Evolutionary conservation across 306 rosid species (phyloP).

Genomic region (Albizia julibrissin): DNA sequence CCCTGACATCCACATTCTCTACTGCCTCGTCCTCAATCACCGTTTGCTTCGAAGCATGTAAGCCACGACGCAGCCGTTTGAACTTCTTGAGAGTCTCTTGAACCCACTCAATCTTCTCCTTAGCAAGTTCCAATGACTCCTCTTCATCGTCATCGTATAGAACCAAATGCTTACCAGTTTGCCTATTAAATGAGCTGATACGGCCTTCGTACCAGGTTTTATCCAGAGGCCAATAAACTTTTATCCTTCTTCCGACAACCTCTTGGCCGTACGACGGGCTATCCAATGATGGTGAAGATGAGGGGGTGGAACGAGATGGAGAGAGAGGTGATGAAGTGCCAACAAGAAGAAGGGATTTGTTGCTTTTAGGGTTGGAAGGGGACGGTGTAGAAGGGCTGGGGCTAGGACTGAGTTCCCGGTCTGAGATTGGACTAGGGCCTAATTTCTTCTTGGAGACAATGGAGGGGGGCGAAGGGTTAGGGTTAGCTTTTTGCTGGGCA

Average conservation of each 20-base stretch:
- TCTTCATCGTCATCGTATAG: constrained; percentile 77
- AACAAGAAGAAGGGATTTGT: constrained; percentile 56
- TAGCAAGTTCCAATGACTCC: constrained; percentile 55
- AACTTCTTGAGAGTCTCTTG: constrained; percentile 43
- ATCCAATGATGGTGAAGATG: constrained; percentile 18
- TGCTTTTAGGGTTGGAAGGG: constrained; percentile 57
- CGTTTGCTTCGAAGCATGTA: constrained; percentile 21
- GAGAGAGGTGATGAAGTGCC: constrained; percentile 44
- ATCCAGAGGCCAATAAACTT: constrained; percentile 83
- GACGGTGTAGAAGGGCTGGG: constrained; percentile 56
- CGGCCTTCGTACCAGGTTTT: constrained; percentile 78
- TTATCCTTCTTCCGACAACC: constrained; percentile 68
- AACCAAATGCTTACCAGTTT: constrained; percentile 56
- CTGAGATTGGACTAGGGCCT: constrained; percentile 28
- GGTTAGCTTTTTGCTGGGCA: constrained; percentile 28
- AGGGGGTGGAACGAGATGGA: constrained; percentile 10
- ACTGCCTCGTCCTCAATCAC: constrained; percentile 37
- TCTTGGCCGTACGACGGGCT: constrained; percentile 36
- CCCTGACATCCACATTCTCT: constrained; percentile 25
- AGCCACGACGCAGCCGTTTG: constrained; percentile 48
- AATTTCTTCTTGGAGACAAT: constrained; percentile 29
- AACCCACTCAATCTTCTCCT: constrained; percentile 75
- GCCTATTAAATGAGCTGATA: constrained; percentile 54
- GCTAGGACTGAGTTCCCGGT: constrained; percentile 30
- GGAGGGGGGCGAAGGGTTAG: constrained; percentile 29